Percentiles rank a stretch among this genome's conserved stretches.
These are phyloP conservation scores for Syncephalastrum contaminatum DNA, from an alignment of 371 early-diverging fungal genomes.

Conservation along the genomic window DNA sequence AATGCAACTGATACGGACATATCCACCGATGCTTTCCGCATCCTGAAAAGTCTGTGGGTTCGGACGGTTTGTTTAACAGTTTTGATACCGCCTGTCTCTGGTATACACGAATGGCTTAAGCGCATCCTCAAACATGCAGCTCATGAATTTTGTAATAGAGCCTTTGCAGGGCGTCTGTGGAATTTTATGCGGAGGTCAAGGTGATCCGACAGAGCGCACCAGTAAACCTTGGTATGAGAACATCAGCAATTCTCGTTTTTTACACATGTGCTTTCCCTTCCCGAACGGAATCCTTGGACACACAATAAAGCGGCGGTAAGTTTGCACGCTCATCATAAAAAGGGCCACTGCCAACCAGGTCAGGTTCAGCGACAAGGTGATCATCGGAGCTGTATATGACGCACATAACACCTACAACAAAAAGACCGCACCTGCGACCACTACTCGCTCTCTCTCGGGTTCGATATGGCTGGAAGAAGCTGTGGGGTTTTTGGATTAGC, in stretches of 20 bases:
- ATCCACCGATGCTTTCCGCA: no score
- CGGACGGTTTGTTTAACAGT: no score
- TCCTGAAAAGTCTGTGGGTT: no score
- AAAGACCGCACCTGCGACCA: slow-evolving; percentile 16
- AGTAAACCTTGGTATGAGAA: slow-evolving; percentile 38
- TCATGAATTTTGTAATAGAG: no score
- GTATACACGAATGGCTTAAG: no score
- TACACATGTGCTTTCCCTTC: slow-evolving; percentile 13
- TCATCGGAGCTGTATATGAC: slow-evolving; percentile 9
- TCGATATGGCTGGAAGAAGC: slow-evolving; percentile 15
- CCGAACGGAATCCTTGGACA: not conserved
- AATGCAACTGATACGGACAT: no score
- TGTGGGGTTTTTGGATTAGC: slow-evolving; percentile 8
- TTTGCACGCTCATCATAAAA: no score
- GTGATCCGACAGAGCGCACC: slow-evolving; percentile 24
- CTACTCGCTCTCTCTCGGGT: slow-evolving; percentile 19
- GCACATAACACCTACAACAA: slow-evolving; percentile 29
- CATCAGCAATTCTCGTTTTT: slow-evolving; percentile 19
- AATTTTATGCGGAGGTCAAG: slow-evolving; percentile 36
- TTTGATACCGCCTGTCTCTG: no score
- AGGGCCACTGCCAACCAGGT: no score
- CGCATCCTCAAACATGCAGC: no score
- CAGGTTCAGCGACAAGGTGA: slow-evolving; percentile 13
- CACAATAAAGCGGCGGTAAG: no score
- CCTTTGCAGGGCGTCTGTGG: slow-evolving; percentile 13